A percentile compares a stretch with the other conserved stretches of the same genome.
Evolutionary conservation across 1,139 yeast genomes (phyloP).

Genomic region (Lodderomyces beijingensis): DNA sequence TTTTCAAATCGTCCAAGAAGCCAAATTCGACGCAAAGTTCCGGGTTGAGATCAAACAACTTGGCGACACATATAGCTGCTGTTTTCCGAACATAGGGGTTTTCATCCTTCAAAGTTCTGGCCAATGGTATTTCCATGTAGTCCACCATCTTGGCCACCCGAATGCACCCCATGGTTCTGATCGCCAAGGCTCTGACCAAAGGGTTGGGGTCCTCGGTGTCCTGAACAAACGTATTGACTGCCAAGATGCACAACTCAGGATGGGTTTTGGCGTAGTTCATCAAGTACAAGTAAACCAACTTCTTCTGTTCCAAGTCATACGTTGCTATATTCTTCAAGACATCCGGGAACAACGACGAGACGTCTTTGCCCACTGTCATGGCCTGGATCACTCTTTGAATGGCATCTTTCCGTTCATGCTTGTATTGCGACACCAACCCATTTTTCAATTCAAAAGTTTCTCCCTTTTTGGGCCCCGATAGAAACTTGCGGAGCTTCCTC

Average conservation of each 20-base stretch:
- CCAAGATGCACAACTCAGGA: conserved; percentile 92
- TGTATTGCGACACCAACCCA: conserved; percentile 92
- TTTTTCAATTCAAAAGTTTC: conserved; percentile 86
- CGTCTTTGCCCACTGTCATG: conserved; percentile 99
- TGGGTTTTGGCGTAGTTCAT: conserved; percentile 97
- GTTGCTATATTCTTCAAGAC: conserved; percentile 96
- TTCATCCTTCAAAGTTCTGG: conserved; percentile 81
- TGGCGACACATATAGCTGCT: conserved; percentile 96
- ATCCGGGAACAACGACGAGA: conserved; percentile 90
- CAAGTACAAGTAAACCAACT: conserved; percentile 86
- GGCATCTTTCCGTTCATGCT: conserved; percentile 91
- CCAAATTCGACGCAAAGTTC: conserved; percentile 84
- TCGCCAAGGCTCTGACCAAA: conserved; percentile 89
- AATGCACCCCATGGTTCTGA: conserved; percentile 98
- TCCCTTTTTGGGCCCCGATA: conserved; percentile 51
- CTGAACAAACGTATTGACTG: conserved; percentile 94
- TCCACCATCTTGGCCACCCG: conserved; percentile 94
- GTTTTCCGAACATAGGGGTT: conserved; percentile 97
- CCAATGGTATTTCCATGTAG: conserved; percentile 86
- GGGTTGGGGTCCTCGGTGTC: conserved; percentile 98
- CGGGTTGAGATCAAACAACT: conserved; percentile 82
- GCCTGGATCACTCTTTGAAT: conserved; percentile 96
- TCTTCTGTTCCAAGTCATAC: conserved; percentile 94
- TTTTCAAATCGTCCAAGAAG: conserved; percentile 64
- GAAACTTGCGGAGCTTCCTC: conserved; percentile 39